phyloP scores from a whole-genome alignment of 2,329 filamentous ascomycete genomes.

The Neoscytalidium dimidiatum region DNA sequence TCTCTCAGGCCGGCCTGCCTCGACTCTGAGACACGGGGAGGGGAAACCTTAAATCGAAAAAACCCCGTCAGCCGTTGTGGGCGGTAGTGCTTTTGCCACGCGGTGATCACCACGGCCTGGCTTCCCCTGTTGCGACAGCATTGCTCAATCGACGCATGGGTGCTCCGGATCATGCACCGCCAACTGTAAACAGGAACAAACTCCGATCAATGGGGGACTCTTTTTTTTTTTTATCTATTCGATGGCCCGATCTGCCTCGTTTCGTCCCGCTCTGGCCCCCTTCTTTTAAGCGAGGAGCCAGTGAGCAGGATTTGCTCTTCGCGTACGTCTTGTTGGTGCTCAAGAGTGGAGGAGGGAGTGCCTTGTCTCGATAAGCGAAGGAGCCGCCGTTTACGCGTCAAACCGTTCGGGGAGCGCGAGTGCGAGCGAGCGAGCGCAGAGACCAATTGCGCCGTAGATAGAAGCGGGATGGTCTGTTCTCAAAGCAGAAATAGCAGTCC shows the following conservation, averaged over 20 bases:
- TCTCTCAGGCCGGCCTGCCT: background rate
- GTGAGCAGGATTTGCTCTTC: background rate
- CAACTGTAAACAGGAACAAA: background rate
- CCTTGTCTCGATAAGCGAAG: slow-evolving; percentile 18
- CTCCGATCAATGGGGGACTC: background rate
- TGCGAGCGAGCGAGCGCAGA: background rate
- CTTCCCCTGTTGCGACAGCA: slow-evolving; percentile 6
- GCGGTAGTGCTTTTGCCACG: background rate
- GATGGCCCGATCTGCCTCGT: slow-evolving; percentile 4
- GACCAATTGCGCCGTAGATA: background rate
- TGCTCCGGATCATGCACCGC: background rate
- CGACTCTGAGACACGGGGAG: slow-evolving; percentile 10
- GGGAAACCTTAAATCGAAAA: slow-evolving; percentile 9
- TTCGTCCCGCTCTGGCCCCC: slow-evolving; percentile 5
- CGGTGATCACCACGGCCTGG: background rate
- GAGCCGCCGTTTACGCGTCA: slow-evolving; percentile 6
- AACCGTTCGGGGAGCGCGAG: background rate
- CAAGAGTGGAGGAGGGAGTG: slow-evolving; percentile 8
- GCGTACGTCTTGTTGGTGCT: slow-evolving; percentile 1
- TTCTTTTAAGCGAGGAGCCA: background rate
- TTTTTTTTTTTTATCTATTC: slow-evolving; percentile 7
- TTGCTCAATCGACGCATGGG: slow-evolving; percentile 16
- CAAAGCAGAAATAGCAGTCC: background rate
- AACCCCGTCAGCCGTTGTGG: background rate
- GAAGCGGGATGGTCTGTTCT: background rate